Base-by-base conservation (phyloP, 2,329 filamentous ascomycete genomes). In the Sclerotinia nivalis region DNA sequence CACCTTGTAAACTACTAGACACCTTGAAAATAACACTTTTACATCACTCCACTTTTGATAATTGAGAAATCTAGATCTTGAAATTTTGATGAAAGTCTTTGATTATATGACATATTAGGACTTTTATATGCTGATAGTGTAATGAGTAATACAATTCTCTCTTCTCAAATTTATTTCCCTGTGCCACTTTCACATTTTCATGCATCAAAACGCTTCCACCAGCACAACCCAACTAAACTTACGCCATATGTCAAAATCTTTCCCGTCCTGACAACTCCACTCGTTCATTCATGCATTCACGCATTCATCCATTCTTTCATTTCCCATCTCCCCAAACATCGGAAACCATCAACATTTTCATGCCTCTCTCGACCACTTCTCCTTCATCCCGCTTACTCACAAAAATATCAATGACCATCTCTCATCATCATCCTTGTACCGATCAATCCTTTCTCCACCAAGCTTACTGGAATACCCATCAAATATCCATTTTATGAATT, bases 51-150 rank as follows among this genome's bases (percentile, higher is more conserved):
- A 37, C 59, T 49, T 49, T 62, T 34, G 43, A 49, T 10, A 13
- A 49, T 31, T n/a, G 59, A 61, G 13, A 43, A 20, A 62, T 62
- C 59, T 62, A 62, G 59, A 61, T 28, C 45, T 37, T 34, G 59
- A 43, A 58, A 58, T 58, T 25, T 25, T 28, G 49, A 12, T 12
- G 25, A 55, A 9, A 55, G 25, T 10, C 13, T 55, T n/a, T n/a
- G n/a, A n/a, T n/a, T n/a, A n/a, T n/a, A n/a, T n/a, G n/a, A n/a
- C n/a, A n/a, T n/a, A n/a, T n/a, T n/a, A n/a, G n/a, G n/a, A n/a
- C n/a, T n/a, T n/a, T n/a, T n/a, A n/a, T n/a, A n/a, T 37, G 37
- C 37, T 37, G 37, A 37, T 37, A 1, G 37, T 28, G n/a, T 54
- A n/a, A 50, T 50, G 49, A 28, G 43, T 9, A 61, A 22, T 47